Base-by-base conservation (phyloP, 2,329 filamentous ascomycete species). In the Colletotrichum lindemuthianum region DNA sequence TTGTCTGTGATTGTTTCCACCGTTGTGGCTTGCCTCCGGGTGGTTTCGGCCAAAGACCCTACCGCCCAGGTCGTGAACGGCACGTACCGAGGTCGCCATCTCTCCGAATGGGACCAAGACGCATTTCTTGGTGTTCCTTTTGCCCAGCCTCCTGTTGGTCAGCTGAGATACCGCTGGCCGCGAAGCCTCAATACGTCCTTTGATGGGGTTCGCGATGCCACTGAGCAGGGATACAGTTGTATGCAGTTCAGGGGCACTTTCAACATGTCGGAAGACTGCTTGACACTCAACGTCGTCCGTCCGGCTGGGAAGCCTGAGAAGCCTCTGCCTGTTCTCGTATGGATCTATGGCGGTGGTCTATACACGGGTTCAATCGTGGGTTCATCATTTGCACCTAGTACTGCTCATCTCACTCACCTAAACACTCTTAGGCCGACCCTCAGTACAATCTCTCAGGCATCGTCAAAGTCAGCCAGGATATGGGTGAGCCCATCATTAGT, bases 371-470 rank as follows among this genome's bases (percentile, higher is more conserved):
- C 81, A 72, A 72, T 80, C 43, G 63, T 65, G 44, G n/a, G 58
- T 12, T 16, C 12, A 13, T 33, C 4, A 6, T 15, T 11, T 34
- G 7, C 13, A 8, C 11, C 13, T 12, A 1, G 12, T 6, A 13
- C 6, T 40, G 11, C 13, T 9, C 15, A 16, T 24, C 8, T n/a
- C 11, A 4, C 6, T 41, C 37, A 51, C 56, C 59, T 40, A 60
- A n/a, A 60, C 7, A 36, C 37, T 8, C 54, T 41, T 40, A 65
- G 68, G 69, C 76, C 66, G 85, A 88, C 65, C 77, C 82, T 6
- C 82, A 87, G 58, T 91, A 91, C 72, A 90, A 91, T 69, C 79
- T 90, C 40, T 87, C 85, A 24, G 86, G 84, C 51, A 84, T 90
- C 50, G 85, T 91, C 7, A 75, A 81, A 48, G 81, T 84, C 33